phyloP scores from a whole-genome alignment of 257 asterid genomes.

The Linaria vulgaris region DNA sequence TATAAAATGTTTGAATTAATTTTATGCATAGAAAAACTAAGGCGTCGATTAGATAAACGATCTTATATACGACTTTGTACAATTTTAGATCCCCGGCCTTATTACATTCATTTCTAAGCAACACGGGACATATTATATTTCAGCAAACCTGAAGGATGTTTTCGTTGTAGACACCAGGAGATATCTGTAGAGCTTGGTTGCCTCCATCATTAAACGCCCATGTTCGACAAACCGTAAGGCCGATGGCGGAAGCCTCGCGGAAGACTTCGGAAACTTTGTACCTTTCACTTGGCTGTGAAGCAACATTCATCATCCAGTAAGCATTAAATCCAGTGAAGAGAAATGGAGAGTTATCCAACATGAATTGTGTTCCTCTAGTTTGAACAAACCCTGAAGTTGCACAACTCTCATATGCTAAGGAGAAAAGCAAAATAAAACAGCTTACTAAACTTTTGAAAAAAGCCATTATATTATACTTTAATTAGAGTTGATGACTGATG shows the following conservation, averaged over 20 bases:
- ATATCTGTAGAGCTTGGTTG: conserved; percentile 37
- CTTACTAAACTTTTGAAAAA: too few species aligned
- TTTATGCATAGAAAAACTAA: too few species aligned
- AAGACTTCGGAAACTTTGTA: conserved; percentile 42
- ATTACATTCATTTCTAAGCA: too few species aligned
- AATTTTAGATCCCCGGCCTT: too few species aligned
- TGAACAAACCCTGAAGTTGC: conserved; percentile 25
- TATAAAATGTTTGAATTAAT: too few species aligned
- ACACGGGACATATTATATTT: too few species aligned
- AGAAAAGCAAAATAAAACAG: background rate
- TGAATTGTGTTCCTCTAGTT: conserved; percentile 35
- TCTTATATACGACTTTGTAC: too few species aligned
- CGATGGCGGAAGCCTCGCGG: conserved; percentile 38
- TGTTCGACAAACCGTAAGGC: conserved; percentile 50
- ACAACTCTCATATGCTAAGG: conserved; percentile 1
- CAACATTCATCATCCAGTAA: conserved; percentile 57
- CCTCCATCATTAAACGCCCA: conserved; percentile 59
- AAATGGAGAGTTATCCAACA: conserved; percentile 32
- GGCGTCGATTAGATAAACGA: too few species aligned
- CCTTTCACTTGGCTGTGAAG: conserved; percentile 40
- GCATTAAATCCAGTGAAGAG: conserved; percentile 54
- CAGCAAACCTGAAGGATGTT: conserved; percentile 40
- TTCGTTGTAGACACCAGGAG: conserved; percentile 51
- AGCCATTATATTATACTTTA: too few species aligned
- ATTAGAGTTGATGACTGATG: too few species aligned